Percentiles rank a stretch among this genome's conserved stretches.
These are phyloP conservation scores for Salicornia ramosissima DNA, from an alignment of 148 eudicot species.

Conservation along the genomic window DNA sequence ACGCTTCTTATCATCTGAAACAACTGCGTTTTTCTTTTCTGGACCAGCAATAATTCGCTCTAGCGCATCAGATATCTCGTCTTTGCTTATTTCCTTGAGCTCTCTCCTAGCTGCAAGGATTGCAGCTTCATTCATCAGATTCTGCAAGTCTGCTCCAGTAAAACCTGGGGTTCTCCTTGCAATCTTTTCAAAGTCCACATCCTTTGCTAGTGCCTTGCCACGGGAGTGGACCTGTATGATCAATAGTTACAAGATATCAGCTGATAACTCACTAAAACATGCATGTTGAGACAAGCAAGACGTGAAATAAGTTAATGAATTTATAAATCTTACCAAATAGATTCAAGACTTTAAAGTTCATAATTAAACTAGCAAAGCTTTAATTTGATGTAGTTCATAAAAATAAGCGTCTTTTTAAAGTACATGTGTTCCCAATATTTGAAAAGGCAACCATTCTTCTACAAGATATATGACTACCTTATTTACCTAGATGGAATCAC, in stretches of 20 bases:
- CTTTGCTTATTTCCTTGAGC: constrained; percentile 98
- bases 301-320: neutral
- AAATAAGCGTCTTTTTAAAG: too few species aligned
- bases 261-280: neutral
- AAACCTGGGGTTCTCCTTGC: constrained; percentile 98
- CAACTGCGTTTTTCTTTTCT: constrained; percentile 99
- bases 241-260: neutral
- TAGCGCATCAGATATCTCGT: constrained; percentile 92
- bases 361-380: neutral
- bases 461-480: too few species aligned
- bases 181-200: constrained; percentile 91
- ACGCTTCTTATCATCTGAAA: constrained; percentile 95
- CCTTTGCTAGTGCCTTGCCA: constrained; percentile 97
- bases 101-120: constrained; percentile 98
- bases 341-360: neutral
- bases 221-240: constrained; percentile 80
- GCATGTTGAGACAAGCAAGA: neutral
- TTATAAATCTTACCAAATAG: neutral
- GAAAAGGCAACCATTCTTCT: too few species aligned
- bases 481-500: too few species aligned
- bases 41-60: constrained; percentile 99
- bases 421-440: too few species aligned
- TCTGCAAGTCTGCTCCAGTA: constrained; percentile 97
- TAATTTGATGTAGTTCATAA: too few species aligned
- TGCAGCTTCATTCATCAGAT: constrained; percentile 98